Conservation (phyloP, 2,329 filamentous ascomycete genomes). For the Fulvia fulva region DNA sequence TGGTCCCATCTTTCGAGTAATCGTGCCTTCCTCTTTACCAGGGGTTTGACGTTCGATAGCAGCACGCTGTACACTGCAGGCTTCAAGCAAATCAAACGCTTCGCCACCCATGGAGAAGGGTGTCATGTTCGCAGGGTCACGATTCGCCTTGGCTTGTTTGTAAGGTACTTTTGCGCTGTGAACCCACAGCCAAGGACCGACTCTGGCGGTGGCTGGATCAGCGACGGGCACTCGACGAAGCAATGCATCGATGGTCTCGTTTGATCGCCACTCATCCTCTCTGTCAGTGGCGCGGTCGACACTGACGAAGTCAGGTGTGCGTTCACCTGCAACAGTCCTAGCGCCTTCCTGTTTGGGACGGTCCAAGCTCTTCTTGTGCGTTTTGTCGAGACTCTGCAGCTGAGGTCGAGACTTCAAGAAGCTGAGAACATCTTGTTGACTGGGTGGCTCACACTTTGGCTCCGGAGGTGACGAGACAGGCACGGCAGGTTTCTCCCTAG, state of each 20-base stretch:
- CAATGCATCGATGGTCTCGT: conserved; percentile 63
- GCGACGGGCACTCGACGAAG: conserved; percentile 64
- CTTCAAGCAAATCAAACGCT: conserved; percentile 47
- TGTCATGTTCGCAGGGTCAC: conserved; percentile 43
- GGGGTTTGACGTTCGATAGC: conserved; percentile 51
- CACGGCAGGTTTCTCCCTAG: not conserved
- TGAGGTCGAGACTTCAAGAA: conserved; percentile 23
- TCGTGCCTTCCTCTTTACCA: conserved; percentile 42
- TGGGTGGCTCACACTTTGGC: not conserved
- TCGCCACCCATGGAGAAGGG: conserved; percentile 53
- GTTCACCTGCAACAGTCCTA: conserved; percentile 2
- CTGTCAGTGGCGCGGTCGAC: conserved; percentile 59
- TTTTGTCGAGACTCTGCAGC: conserved; percentile 9
- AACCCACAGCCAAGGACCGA: conserved; percentile 68
- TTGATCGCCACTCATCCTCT: conserved; percentile 50
- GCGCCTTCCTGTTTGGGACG: not conserved
- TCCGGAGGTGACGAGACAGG: not conserved
- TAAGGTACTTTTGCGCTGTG: conserved; percentile 54
- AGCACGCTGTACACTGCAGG: conserved; percentile 44
- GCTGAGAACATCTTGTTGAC: conserved; percentile 9
- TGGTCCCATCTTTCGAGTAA: conserved; percentile 39
- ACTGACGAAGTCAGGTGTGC: conserved; percentile 27
- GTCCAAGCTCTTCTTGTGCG: not conserved
- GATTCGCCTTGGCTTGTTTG: conserved; percentile 32
- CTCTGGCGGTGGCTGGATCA: conserved; percentile 48